Conservation (phyloP, 768 basidiomycete genomes). For the Lactarius evosmus region DNA sequence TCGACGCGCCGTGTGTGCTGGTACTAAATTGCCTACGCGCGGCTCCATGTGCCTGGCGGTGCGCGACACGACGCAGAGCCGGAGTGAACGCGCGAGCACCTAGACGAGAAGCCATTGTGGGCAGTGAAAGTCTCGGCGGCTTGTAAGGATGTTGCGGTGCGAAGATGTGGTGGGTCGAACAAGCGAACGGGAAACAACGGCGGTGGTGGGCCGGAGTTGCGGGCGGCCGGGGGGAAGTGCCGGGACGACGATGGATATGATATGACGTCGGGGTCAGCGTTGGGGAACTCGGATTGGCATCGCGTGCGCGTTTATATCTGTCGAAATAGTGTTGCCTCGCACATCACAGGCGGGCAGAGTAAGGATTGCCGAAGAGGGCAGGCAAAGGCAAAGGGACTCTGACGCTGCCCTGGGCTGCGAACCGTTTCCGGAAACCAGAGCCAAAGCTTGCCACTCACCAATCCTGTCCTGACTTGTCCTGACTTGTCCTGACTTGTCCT, state of each 20-base stretch:
- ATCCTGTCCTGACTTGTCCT: constrained; percentile 1
- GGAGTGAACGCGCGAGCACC: constrained; percentile 14
- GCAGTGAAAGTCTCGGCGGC: neutral
- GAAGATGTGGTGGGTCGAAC: neutral
- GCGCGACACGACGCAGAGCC: constrained; percentile 12
- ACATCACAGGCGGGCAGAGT: constrained; percentile 6
- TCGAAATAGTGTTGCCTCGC: neutral
- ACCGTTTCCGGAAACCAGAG: constrained; percentile 11
- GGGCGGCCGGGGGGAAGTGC: constrained; percentile 4
- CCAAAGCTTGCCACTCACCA: neutral
- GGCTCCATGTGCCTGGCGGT: constrained; percentile 6
- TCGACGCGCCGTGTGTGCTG: constrained; percentile 13
- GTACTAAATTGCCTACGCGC: constrained; percentile 21
- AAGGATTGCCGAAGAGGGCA: constrained; percentile 6
- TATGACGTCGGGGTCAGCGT: constrained; percentile 21
- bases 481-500: neutral
- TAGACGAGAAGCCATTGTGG: constrained; percentile 18
- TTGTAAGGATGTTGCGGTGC: neutral
- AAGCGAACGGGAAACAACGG: neutral
- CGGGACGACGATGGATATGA: neutral
- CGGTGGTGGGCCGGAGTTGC: constrained; percentile 9
- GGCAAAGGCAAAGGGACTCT: too few relatives aligned
- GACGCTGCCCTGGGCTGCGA: constrained; percentile 12
- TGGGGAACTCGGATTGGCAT: too few relatives aligned
- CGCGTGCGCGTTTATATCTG: neutral